Base-by-base conservation (phyloP, 1,284 basidiomycete genomes). In the Naganishia cerealis region DNA sequence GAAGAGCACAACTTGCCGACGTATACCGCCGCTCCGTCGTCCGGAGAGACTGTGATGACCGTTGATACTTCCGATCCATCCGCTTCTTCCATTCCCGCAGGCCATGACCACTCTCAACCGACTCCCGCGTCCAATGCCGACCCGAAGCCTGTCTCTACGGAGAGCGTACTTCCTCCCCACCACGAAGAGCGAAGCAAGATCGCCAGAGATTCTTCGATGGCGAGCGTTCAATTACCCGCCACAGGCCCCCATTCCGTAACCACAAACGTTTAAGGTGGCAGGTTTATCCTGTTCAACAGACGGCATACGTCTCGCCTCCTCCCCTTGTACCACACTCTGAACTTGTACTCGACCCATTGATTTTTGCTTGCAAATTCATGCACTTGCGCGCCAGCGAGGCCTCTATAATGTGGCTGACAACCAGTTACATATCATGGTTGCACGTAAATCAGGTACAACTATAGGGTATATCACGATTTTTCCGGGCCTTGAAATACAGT, bases 401-500 rank as follows among this genome's bases (percentile, higher is more conserved):
- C 38, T 50, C 36, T 43, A 36, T 33, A 54, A 36, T 12, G 46
- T 55, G 26, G n/a, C 36, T 6, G 43, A 50, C 46, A 50, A 50
- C 46, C n/a, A 50, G 15, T 9, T 50, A 50, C 46, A 24, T 50
- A 50, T 50, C 21, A 8, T 24, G 46, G 21, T 13, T 50, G 46
- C 36, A 36, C 15, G 16, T 29, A 29, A 18, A 21, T n/a, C 29
- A 58, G 40, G 39, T 63, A 63, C 61, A 63, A 63, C 50, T 42
- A 24, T 63, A 24, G 42, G 61, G 50, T 53, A 53, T 62, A 52
- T 63, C 24, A 62, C 26, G 50, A 13, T n/a, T 63, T 42, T 24
- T 63, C 50, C 24, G 50, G 10, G 21, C 40, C 18, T 39, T 54
- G 61, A 29, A 68, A 68, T 21, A 83, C 78, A 48, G 72, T 72